phyloP scores from a whole-genome alignment of 108 stramenopile genomes.

The Bacterosira constricta region DNA sequence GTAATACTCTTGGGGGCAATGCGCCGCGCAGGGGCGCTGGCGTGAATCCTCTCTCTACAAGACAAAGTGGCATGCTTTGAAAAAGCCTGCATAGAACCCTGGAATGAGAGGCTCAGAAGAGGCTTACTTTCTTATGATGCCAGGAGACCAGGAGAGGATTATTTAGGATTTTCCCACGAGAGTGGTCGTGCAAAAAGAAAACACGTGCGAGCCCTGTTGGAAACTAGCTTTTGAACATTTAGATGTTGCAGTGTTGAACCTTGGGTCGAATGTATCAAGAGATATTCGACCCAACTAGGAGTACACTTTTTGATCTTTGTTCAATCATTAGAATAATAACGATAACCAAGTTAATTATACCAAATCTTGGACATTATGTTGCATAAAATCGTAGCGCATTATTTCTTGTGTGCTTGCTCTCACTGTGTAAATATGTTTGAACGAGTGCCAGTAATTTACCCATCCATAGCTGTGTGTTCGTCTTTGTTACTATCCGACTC shows the following conservation, averaged over 20 bases:
- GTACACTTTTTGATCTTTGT: background rate
- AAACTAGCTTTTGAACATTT: background rate
- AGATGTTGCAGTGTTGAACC: background rate
- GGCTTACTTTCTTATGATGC: background rate
- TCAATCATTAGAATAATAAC: background rate
- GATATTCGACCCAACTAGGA: background rate
- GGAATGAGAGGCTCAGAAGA: background rate
- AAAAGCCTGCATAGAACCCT: too few relatives aligned
- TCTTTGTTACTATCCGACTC: background rate
- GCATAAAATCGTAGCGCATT: background rate
- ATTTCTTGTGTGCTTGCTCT: slow-evolving; percentile 5
- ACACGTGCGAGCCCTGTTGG: too few relatives aligned
- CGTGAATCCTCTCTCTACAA: too few relatives aligned
- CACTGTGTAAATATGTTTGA: background rate
- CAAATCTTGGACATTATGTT: background rate
- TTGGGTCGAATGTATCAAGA: background rate
- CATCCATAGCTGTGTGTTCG: too few relatives aligned
- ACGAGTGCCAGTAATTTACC: background rate
- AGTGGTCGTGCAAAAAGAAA: too few relatives aligned
- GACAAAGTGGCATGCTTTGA: too few relatives aligned
- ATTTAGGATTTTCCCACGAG: background rate
- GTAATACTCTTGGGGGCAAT: too few relatives aligned
- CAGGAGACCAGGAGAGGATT: background rate
- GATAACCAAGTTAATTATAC: background rate
- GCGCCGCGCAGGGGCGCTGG: too few relatives aligned